Percentiles rank a stretch among this genome's conserved stretches.
These are phyloP conservation scores for Nepenthes gracilis DNA, from an alignment of 148 eudicot genomes.

Conservation along the genomic window DNA sequence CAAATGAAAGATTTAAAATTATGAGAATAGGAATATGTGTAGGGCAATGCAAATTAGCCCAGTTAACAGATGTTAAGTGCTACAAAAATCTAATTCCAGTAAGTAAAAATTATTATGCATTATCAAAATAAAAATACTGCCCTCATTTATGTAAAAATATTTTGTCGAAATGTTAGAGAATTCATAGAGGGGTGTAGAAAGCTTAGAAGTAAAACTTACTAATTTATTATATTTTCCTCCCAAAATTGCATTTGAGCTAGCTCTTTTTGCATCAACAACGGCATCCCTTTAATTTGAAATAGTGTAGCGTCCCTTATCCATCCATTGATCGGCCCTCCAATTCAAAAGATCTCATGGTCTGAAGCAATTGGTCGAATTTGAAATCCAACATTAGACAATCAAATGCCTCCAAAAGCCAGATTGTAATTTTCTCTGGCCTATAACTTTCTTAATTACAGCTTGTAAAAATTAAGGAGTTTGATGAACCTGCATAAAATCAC, in stretches of 20 bases:
- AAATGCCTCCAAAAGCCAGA: conserved; percentile 42
- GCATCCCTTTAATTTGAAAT: conserved; percentile 82
- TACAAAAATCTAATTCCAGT: too few species aligned
- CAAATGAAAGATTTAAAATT: too few species aligned
- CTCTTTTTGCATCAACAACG: conserved; percentile 70
- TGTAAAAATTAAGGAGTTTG: conserved; percentile 97
- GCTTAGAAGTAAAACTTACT: conserved; percentile 10
- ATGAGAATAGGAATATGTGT: too few species aligned
- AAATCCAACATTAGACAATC: conserved; percentile 96
- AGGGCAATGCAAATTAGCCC: too few species aligned
- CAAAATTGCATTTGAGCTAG: conserved; percentile 96
- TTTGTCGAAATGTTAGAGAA: too few species aligned
- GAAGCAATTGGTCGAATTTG: conserved; percentile 75
- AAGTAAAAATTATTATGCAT: too few species aligned
- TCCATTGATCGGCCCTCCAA: conserved; percentile 62
- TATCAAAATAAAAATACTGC: too few species aligned
- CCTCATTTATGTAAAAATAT: too few species aligned
- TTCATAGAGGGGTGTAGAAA: too few species aligned
- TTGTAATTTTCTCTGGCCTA: conserved; percentile 87
- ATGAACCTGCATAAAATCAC: conserved; percentile 46
- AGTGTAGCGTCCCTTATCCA: conserved; percentile 76
- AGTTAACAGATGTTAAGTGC: too few species aligned
- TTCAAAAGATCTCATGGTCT: conserved; percentile 49
- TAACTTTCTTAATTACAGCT: conserved; percentile 48
- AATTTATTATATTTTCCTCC: conserved; percentile 94